These are phyloP conservation scores for Phlyctochytrium bullatum DNA, from an alignment of 192 early-diverging fungal species.

Conservation along the genomic window DNA sequence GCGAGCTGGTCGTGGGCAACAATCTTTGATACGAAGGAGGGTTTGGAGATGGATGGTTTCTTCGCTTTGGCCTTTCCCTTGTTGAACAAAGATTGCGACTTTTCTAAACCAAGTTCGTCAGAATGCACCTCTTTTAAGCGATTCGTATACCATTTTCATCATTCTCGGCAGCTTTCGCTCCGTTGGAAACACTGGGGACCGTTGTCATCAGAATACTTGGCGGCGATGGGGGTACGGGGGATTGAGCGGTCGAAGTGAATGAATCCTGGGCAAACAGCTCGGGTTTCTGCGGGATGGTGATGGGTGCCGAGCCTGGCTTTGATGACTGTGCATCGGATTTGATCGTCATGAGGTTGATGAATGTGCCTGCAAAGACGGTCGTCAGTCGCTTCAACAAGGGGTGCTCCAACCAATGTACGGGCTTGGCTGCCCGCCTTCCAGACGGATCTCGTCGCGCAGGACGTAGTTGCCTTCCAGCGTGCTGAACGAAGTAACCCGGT, in stretches of 20 bases:
- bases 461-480: constrained; percentile 29
- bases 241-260: background rate
- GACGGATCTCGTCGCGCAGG: constrained; percentile 22
- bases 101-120: background rate
- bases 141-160: too few relatives aligned
- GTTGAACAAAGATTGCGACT: background rate
- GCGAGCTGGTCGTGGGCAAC: constrained; percentile 46
- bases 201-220: background rate
- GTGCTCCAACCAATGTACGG: constrained; percentile 1
- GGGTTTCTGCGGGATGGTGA: background rate
- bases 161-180: background rate
- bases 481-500: constrained; percentile 13
- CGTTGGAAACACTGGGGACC: background rate
- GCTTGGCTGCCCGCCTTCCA: constrained; percentile 17
- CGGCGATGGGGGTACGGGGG: background rate
- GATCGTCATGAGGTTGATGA: background rate
- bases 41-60: constrained; percentile 16
- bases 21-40: constrained; percentile 41
- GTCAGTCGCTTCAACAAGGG: background rate
- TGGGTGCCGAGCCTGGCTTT: background rate
- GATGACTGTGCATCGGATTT: constrained; percentile 5
- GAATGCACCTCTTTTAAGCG: too few relatives aligned
- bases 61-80: constrained; percentile 20
- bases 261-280: background rate
- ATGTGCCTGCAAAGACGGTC: constrained; percentile 7